Evolutionary conservation across 192 early-diverging fungal genomes (phyloP).

Genomic region (Anaeromyces robustus): DNA sequence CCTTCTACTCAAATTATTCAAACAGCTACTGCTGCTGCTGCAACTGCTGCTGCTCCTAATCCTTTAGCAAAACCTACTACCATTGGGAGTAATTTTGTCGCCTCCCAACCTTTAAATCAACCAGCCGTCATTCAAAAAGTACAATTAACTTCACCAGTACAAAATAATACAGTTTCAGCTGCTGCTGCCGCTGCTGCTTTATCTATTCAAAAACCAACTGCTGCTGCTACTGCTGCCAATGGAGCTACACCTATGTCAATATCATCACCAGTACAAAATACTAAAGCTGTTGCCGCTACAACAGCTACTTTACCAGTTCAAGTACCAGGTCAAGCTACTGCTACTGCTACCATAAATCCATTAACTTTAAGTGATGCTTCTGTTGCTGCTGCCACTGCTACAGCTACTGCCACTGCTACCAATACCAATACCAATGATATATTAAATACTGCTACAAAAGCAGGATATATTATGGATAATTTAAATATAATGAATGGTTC

Average conservation of each 20-base stretch:
- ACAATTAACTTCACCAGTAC: too few relatives aligned
- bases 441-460: not conserved
- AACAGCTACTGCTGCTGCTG: not conserved
- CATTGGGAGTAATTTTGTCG: too few relatives aligned
- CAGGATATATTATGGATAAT: not conserved
- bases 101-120: too few relatives aligned
- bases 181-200: not conserved
- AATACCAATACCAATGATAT: not conserved
- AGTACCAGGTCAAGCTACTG: too few relatives aligned
- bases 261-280: too few relatives aligned
- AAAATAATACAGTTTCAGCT: not conserved
- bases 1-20: not conserved
- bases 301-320: too few relatives aligned
- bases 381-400: not conserved
- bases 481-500: not conserved
- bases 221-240: too few relatives aligned
- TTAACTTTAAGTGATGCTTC: not conserved
- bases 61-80: too few relatives aligned
- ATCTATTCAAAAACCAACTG: too few relatives aligned
- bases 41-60: not conserved
- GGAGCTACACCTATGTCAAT: too few relatives aligned
- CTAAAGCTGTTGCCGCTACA: too few relatives aligned
- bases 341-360: not conserved
- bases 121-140: too few relatives aligned
- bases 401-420: not conserved